Base-by-base conservation (phyloP, 495 filamentous ascomycete genomes). In the Daldinia bambusicola region DNA sequence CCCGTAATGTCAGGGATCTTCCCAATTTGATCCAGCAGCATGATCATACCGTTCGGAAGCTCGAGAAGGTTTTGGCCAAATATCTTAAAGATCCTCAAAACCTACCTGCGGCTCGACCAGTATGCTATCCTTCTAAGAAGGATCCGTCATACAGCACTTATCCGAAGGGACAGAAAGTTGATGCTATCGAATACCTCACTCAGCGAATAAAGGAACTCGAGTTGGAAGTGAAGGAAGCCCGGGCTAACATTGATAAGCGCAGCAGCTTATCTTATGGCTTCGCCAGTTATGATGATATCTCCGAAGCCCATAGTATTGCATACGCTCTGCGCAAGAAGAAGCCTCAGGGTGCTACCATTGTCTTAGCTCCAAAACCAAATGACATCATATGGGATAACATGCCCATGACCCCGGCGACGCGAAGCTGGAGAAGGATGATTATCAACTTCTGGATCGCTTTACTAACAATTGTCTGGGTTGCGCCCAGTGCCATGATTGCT, bases 351-450 rank as follows among this genome's bases (percentile, higher is more conserved):
- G 91, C 94, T 0, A 91, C 85, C 0, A 86, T 98, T 57, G 80
- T 81, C 9, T 84, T 98, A 6, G 95, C 96, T 13, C 93, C 96
- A 10, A 86, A 88, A 71, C 94, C 96, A 30, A 92, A 92, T 71
- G 95, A 98, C 76, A 85, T 99, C 36, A 97, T 99, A 70, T 99
- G 95, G 95, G 91, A 94, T 70, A 99, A 99, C 74, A 85, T 98
- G 75, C 86, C 86, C 18, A 82, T 97, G 63, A 85, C 84, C 26
- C 88, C 90, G 53, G 77, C 85, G 18, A 83, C 87, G 7, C 88
- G 94, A 63, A 82, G 85, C 58, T 92, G 89, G 84, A 91, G 90
- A 74, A 83, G 89, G 18, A 83, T 97, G 52, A 85, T 91, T 67
- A 95, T 93, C 77, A 90, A 92, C 55, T 77, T 96, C 45, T 96